Evolutionary conservation across 2,329 filamentous ascomycete species (phyloP).

Genomic region (Aspergillus tanneri): DNA sequence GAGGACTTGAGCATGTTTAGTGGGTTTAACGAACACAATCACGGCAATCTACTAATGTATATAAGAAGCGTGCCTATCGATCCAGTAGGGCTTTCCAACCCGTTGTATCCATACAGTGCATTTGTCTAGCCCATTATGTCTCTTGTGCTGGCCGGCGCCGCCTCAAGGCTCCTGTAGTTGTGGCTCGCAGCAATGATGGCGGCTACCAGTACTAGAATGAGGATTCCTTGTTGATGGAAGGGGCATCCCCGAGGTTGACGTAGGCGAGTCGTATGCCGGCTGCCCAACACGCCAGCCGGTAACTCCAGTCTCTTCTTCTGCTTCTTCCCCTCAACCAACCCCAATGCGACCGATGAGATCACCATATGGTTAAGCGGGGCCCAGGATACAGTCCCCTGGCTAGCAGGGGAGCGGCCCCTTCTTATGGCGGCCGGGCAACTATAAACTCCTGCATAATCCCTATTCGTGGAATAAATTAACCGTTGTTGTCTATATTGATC

Average conservation of each 20-base stretch:
- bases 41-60: too few relatives aligned
- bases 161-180: conserved; percentile 2
- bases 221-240: conserved; percentile 65
- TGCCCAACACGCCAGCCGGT: conserved; percentile 51
- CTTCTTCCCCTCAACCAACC: conserved; percentile 49
- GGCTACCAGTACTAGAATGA: conserved; percentile 7
- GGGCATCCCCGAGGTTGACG: conserved; percentile 64
- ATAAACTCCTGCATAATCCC: conserved; percentile 61
- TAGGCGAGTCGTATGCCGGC: conserved; percentile 51
- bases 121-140: conserved; percentile 5
- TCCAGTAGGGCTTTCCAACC: neutral
- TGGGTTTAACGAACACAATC: too few relatives aligned
- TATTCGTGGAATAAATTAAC: conserved; percentile 72
- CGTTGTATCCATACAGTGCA: conserved; percentile 3
- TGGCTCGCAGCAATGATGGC: neutral
- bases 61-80: neutral
- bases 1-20: too few relatives aligned
- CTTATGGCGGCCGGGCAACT: conserved; percentile 67
- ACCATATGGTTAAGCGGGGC: conserved; percentile 51
- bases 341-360: conserved; percentile 42
- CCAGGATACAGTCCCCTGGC: conserved; percentile 56
- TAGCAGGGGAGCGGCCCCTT: conserved; percentile 75
- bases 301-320: conserved; percentile 51
- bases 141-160: conserved; percentile 11
- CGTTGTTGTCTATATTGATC: conserved; percentile 64